These are phyloP conservation scores for Macrocybe gigantea DNA, from an alignment of 768 basidiomycete genomes.

Conservation along the genomic window DNA sequence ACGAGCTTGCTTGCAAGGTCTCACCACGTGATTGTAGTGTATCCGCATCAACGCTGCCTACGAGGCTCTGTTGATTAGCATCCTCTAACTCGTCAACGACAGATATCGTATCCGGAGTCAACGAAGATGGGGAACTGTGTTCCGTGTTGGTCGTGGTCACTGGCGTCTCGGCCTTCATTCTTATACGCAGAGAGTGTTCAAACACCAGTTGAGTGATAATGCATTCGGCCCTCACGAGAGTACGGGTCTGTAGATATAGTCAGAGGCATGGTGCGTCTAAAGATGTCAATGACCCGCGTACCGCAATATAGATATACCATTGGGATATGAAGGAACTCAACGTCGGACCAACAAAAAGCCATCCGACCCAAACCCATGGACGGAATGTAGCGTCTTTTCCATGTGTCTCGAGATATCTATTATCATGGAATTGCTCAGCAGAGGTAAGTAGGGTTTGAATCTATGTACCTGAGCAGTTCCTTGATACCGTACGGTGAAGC, in stretches of 20 bases:
- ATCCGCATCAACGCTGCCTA: neutral
- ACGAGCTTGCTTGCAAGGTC: constrained; percentile 10
- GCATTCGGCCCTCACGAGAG: constrained; percentile 42
- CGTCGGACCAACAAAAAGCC: constrained; percentile 44
- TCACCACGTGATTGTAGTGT: constrained; percentile 15
- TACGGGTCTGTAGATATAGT: constrained; percentile 39
- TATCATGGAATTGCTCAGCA: constrained; percentile 6
- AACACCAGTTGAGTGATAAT: constrained; percentile 36
- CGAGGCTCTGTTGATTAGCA: constrained; percentile 3
- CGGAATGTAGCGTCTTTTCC: constrained; percentile 42
- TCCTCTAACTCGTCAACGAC: neutral
- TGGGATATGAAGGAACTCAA: constrained; percentile 40
- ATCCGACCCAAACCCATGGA: constrained; percentile 67
- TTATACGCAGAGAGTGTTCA: constrained; percentile 50
- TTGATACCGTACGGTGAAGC: constrained; percentile 36
- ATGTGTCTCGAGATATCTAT: constrained; percentile 52
- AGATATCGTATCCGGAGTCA: constrained; percentile 10
- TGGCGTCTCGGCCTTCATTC: constrained; percentile 43
- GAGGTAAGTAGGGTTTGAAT: neutral
- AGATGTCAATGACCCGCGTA: constrained; percentile 11
- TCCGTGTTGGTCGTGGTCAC: constrained; percentile 6
- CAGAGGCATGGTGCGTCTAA: constrained; percentile 20
- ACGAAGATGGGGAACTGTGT: constrained; percentile 6
- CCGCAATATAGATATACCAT: constrained; percentile 47
- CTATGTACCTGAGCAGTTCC: constrained; percentile 28